phyloP scores from a whole-genome alignment of 2,329 filamentous ascomycete species.

The Aspergillus pseudotamarii region DNA sequence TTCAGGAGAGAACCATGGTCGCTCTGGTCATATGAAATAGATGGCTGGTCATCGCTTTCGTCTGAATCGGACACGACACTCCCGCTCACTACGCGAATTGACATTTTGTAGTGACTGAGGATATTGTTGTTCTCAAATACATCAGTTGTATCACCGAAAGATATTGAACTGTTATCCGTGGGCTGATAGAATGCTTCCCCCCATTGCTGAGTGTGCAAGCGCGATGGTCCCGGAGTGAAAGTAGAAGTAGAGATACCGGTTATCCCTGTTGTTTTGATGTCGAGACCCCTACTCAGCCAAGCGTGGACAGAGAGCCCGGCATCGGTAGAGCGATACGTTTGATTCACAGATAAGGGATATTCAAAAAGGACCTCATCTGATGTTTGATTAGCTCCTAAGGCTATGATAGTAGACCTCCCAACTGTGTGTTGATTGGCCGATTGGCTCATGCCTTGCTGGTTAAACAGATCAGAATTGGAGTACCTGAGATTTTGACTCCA shows the following conservation, averaged over 20 bases:
- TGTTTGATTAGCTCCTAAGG: not conserved
- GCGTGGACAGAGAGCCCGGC: not conserved
- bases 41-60: not conserved
- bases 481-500: not conserved
- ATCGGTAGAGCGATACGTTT: not conserved
- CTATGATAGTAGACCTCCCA: not conserved
- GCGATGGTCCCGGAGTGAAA: conserved; percentile 44
- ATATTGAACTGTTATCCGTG: conserved; percentile 26
- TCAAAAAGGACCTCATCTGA: not conserved
- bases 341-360: not conserved
- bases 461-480: not conserved
- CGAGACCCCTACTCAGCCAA: not conserved
- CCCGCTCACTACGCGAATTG: not conserved
- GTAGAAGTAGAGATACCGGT: conserved; percentile 60
- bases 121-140: conserved; percentile 25
- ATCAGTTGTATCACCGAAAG: conserved; percentile 32
- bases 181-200: conserved; percentile 33
- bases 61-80: not conserved
- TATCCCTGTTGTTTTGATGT: not conserved
- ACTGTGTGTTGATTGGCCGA: not conserved
- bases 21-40: not conserved
- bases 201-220: conserved; percentile 31
- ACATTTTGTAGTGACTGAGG: not conserved
- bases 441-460: not conserved
- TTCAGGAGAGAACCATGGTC: not conserved